These are phyloP conservation scores for Candida endomychidarum DNA, from an alignment of 805 yeast genomes.

Conservation along the genomic window DNA sequence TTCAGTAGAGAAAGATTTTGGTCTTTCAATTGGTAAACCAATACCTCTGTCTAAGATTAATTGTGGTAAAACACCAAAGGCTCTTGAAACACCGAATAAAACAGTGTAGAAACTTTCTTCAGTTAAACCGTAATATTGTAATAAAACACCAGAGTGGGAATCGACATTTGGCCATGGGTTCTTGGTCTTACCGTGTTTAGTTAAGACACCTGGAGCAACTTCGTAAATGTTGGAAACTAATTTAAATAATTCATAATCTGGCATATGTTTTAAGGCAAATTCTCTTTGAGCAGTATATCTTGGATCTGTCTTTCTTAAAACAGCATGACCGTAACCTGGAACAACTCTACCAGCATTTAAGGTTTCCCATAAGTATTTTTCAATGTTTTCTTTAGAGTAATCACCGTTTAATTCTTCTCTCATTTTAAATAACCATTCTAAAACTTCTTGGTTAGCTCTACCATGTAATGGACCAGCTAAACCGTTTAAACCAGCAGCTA, in stretches of 20 bases:
- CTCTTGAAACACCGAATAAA: conserved; percentile 78
- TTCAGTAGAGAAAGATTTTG: conserved; percentile 89
- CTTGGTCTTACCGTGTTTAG: conserved; percentile 79
- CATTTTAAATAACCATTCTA: conserved; percentile 69
- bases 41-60: conserved; percentile 75
- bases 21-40: conserved; percentile 81
- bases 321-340: conserved; percentile 91
- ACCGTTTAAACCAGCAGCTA: conserved; percentile 78
- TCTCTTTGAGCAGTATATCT: conserved; percentile 73
- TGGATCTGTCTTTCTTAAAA: conserved; percentile 79
- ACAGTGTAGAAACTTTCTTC: conserved; percentile 78
- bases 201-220: conserved; percentile 73
- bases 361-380: conserved; percentile 67
- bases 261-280: conserved; percentile 63
- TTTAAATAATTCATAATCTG: conserved; percentile 61
- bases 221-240: conserved; percentile 65
- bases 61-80: conserved; percentile 77
- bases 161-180: conserved; percentile 87
- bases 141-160: conserved; percentile 73
- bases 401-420: conserved; percentile 64
- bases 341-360: conserved; percentile 74
- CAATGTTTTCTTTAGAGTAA: conserved; percentile 52
- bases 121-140: conserved; percentile 76
- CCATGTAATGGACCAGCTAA: conserved; percentile 88
- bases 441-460: conserved; percentile 82